Base-by-base conservation (phyloP, 176 grass and related monocot genomes). In the Oryza glumipatula region DNA sequence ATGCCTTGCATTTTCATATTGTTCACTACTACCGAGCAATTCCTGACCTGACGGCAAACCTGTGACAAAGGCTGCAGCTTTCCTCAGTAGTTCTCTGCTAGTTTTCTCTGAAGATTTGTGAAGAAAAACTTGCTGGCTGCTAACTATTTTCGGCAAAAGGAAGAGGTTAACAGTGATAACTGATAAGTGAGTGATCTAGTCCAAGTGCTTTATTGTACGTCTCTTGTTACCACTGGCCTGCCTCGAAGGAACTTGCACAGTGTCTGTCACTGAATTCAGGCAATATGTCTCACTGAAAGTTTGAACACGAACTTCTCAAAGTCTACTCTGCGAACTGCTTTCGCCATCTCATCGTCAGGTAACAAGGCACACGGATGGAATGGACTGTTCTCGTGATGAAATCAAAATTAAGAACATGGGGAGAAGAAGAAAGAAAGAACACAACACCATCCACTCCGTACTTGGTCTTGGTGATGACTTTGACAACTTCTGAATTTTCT, bases 291-390 rank as follows among this genome's bases (percentile, higher is more conserved):
- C 39, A 24, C 66, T 16, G 26, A 70, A 61, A 61, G 46, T 75
- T 11, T 76, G 82, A 64, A 76, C 70, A 30, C 28, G 10, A 41
- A 51, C 13, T 4, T 44, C 26, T 68, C 67, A 38, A 86, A 74
- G 77, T 86, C 79, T 79, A 69, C 61, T 51, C 28, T 45, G 26
- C 2, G 21, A 60, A 86, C 28, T 16, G 21, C 77, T 81, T 48
- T 76, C 78, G 19, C 65, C 64, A 70, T 76, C 78, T 24, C 49
- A 70, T 76, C 30, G 30, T 32, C 43, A 26, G 24, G 72, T 82
- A 60, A 66, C 49, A 1, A 28, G 47, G 47, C 54, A 66, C 77
- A 68, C 61, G 65, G 51, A 74, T 70, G 38, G 72, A 39, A 51
- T 46, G 21, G 63, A 46, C 61, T 56, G 36, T 65, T 68, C 22